Conservation (phyloP, 2,329 filamentous ascomycete species). For the Scortechinia acanthostroma region DNA sequence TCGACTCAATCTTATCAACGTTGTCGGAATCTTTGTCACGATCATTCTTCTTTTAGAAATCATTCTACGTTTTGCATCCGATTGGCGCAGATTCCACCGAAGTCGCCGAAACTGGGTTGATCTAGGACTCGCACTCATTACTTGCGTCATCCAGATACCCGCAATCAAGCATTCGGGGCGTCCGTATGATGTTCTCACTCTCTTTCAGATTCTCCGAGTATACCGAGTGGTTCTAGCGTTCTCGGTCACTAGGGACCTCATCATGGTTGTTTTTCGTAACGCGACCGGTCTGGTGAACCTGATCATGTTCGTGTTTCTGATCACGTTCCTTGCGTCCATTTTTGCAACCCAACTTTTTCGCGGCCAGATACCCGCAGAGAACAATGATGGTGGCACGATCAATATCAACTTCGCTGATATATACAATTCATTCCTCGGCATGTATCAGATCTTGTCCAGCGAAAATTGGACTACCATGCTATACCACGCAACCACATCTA, state of each 20-base stretch:
- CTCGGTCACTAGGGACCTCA: slow-evolving; percentile 78
- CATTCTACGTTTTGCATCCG: slow-evolving; percentile 65
- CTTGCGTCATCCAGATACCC: slow-evolving; percentile 78
- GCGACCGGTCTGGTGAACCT: slow-evolving; percentile 86
- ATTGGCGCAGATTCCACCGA: slow-evolving; percentile 76
- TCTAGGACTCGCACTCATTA: slow-evolving; percentile 71
- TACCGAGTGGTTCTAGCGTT: slow-evolving; percentile 89
- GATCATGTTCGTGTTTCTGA: slow-evolving; percentile 91
- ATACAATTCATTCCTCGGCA: slow-evolving; percentile 91
- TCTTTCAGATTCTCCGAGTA: slow-evolving; percentile 86
- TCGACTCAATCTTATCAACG: slow-evolving; percentile 59
- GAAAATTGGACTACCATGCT: slow-evolving; percentile 91
- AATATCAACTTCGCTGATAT: slow-evolving; percentile 79
- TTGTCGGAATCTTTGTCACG: slow-evolving; percentile 70
- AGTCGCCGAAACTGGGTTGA: slow-evolving; percentile 75
- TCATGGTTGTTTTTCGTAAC: slow-evolving; percentile 83
- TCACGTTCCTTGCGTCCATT: slow-evolving; percentile 88
- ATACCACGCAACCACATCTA: slow-evolving; percentile 72
- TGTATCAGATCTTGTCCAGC: slow-evolving; percentile 94
- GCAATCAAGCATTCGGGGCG: slow-evolving; percentile 66
- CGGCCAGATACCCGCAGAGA: slow-evolving; percentile 67
- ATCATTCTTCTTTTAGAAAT: slow-evolving; percentile 77
- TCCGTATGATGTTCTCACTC: slow-evolving; percentile 77
- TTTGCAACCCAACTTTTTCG: slow-evolving; percentile 90
- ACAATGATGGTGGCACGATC: slow-evolving; percentile 51